phyloP scores from a whole-genome alignment of 1,284 basidiomycete genomes.

The Naganishia sp. region DNA sequence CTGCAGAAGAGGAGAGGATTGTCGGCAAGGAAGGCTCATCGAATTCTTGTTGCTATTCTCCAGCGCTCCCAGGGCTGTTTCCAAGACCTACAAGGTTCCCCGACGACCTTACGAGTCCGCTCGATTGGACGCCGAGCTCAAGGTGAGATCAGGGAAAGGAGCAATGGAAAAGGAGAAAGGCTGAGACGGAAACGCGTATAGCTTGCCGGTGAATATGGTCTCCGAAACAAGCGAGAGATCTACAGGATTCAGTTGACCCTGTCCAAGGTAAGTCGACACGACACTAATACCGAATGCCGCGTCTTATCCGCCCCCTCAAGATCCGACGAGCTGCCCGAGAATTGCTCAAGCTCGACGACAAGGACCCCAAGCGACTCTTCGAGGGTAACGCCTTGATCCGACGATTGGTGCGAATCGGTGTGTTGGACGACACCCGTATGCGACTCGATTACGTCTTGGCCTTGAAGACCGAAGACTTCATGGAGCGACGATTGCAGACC shows the following conservation, averaged over 20 bases:
- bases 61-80: conserved; percentile 52
- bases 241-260: conserved; percentile 98
- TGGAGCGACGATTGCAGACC: conserved; percentile 98
- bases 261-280: conserved; percentile 64
- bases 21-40: conserved; percentile 10
- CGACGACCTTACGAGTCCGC: conserved; percentile 96
- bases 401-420: conserved; percentile 98
- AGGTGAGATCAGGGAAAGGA: conserved; percentile 61
- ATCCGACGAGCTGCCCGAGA: conserved; percentile 99
- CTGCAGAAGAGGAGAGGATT: not conserved
- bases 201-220: conserved; percentile 99
- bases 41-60: not conserved
- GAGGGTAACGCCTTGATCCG: conserved; percentile 98
- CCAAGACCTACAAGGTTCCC: conserved; percentile 91
- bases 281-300: not conserved
- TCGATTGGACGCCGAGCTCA: conserved; percentile 98
- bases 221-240: conserved; percentile 99
- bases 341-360: conserved; percentile 98
- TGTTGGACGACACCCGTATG: conserved; percentile 99
- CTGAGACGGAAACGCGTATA: conserved; percentile 46
- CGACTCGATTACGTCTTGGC: conserved; percentile 99
- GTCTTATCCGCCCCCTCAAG: conserved; percentile 43
- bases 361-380: conserved; percentile 99
- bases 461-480: conserved; percentile 99
- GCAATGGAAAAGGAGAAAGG: not conserved